These are phyloP conservation scores for Xylaria cubensis DNA, from an alignment of 495 filamentous ascomycete genomes.

Conservation along the genomic window DNA sequence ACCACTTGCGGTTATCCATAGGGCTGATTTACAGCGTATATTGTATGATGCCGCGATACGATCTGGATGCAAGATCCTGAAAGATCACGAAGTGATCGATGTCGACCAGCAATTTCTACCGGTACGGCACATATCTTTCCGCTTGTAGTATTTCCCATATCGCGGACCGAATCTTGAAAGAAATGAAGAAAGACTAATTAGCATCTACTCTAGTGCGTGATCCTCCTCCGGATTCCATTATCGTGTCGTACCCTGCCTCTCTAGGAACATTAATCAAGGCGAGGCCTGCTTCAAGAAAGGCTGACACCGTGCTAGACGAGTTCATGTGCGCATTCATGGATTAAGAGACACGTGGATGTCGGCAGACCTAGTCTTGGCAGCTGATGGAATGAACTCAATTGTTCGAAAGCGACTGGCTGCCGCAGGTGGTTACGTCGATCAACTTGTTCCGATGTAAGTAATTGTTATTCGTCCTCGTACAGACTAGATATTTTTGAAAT, in stretches of 20 bases:
- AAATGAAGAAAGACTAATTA: conserved; percentile 13
- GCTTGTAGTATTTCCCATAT: neutral
- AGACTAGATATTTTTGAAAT: neutral
- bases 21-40: conserved; percentile 28
- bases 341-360: conserved; percentile 28
- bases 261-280: neutral
- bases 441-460: conserved; percentile 43
- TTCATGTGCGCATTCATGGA: conserved; percentile 15
- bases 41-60: conserved; percentile 20
- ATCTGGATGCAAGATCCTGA: conserved; percentile 16
- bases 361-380: conserved; percentile 53
- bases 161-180: neutral
- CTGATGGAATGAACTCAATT: conserved; percentile 57
- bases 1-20: conserved; percentile 30
- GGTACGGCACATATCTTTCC: conserved; percentile 6
- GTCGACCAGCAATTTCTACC: conserved; percentile 15
- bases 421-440: conserved; percentile 38
- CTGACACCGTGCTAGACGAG: neutral
- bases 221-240: neutral
- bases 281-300: neutral
- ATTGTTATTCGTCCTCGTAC: neutral
- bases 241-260: neutral
- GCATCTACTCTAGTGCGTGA: conserved; percentile 10
- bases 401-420: conserved; percentile 41
- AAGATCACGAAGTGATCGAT: conserved; percentile 14